Conservation (phyloP, 345 rosid genomes). For the Ceriops decandra region DNA sequence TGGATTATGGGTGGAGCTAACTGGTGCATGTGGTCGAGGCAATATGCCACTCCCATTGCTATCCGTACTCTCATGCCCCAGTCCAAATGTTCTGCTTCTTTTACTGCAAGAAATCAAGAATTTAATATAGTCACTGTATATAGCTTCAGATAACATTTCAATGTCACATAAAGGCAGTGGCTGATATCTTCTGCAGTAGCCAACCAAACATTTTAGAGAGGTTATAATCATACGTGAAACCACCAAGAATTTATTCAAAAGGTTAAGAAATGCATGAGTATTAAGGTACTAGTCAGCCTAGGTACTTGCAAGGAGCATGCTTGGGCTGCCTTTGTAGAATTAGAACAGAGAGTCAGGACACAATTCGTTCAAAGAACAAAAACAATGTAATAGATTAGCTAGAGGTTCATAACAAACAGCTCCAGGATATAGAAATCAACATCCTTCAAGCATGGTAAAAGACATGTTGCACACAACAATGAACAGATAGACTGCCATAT, state of each 20-base stretch:
- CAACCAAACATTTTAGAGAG: too few relatives aligned
- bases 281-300: too few relatives aligned
- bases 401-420: not conserved
- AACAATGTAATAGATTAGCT: too few relatives aligned
- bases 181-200: not conserved
- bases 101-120: constrained; percentile 46
- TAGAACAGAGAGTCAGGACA: too few relatives aligned
- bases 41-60: constrained; percentile 83
- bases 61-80: constrained; percentile 80
- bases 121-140: not conserved
- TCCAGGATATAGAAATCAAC: not conserved
- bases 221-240: not conserved
- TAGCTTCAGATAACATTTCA: not conserved
- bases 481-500: too few relatives aligned
- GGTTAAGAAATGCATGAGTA: not conserved
- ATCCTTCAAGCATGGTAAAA: not conserved
- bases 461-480: not conserved
- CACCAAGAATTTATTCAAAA: not conserved
- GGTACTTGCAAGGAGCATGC: too few relatives aligned
- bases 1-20: constrained; percentile 63
- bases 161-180: not conserved
- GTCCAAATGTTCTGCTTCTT: constrained; percentile 80
- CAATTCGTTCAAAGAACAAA: too few relatives aligned
- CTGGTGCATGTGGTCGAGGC: constrained; percentile 91
- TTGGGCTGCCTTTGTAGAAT: too few relatives aligned